Evolutionary conservation across 768 basidiomycete genomes (phyloP).

Genomic region (Pleurotus sapidus): DNA sequence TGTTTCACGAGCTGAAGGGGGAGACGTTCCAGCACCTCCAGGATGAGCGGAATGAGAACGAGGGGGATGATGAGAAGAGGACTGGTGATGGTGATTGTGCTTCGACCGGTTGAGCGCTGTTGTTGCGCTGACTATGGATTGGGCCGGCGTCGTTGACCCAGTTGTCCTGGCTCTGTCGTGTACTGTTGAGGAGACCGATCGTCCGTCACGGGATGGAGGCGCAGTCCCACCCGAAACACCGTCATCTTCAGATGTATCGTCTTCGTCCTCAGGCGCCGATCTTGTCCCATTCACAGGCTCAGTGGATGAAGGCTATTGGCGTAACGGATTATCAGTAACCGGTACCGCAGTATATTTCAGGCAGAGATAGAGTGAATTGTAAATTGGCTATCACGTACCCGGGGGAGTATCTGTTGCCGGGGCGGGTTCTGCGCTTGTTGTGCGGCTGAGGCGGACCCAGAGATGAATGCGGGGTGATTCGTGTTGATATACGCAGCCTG

Average conservation of each 20-base stretch:
- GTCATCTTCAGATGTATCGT: conserved; percentile 55
- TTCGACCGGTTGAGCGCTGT: background rate
- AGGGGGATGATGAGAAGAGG: conserved; percentile 18
- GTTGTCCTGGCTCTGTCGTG: conserved; percentile 69
- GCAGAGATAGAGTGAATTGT: conserved; percentile 10
- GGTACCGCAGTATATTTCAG: background rate
- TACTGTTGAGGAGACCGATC: conserved; percentile 74
- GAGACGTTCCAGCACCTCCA: conserved; percentile 21
- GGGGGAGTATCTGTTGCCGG: conserved; percentile 41
- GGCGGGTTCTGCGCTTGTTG: conserved; percentile 42
- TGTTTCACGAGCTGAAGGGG: conserved; percentile 74
- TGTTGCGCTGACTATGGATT: conserved; percentile 21
- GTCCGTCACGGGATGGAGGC: conserved; percentile 46
- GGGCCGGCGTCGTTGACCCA: conserved; percentile 23
- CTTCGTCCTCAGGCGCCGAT: conserved; percentile 61
- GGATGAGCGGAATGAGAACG: conserved; percentile 8
- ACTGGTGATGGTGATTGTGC: conserved; percentile 15
- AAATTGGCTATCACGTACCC: conserved; percentile 39
- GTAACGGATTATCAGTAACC: conserved; percentile 12
- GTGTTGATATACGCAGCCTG: conserved; percentile 99
- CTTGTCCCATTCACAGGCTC: conserved; percentile 59
- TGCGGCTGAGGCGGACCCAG: conserved; percentile 67
- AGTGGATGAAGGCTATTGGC: conserved; percentile 54
- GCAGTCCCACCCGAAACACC: conserved; percentile 38
- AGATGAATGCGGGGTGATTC: conserved; percentile 93